A percentile compares a stretch with the other conserved stretches of the same genome.
phyloP scores from a whole-genome alignment of 2,329 filamentous ascomycete species.

The Bimuria novae-zelandiae region DNA sequence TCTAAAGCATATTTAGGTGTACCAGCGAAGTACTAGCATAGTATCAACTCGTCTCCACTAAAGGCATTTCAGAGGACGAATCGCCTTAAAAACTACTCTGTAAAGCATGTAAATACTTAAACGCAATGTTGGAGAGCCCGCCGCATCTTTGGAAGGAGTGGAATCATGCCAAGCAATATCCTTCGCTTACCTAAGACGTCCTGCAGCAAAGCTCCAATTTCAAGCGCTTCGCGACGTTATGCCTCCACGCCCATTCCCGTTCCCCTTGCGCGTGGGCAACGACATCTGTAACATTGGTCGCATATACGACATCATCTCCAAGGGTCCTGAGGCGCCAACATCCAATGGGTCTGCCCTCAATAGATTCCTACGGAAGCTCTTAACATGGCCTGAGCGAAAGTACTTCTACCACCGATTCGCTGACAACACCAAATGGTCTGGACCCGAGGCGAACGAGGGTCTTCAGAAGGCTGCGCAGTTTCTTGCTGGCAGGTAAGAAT shows the following conservation, averaged over 20 bases:
- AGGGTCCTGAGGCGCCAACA: conserved; percentile 9
- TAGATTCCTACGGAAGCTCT: conserved; percentile 28
- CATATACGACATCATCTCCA: conserved; percentile 62
- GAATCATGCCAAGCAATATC: background rate
- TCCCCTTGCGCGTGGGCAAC: conserved; percentile 72
- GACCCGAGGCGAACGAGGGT: conserved; percentile 4
- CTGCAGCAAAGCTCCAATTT: background rate
- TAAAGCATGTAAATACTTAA: no score
- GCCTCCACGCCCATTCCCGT: conserved; percentile 61
- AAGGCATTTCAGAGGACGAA: no score
- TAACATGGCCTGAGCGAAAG: conserved; percentile 38
- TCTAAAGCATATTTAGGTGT: background rate
- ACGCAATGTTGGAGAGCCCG: no score
- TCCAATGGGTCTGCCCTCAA: conserved; percentile 13
- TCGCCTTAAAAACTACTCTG: no score
- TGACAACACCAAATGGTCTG: conserved; percentile 11
- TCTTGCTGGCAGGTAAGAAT: conserved; percentile 47
- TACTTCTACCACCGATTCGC: conserved; percentile 39
- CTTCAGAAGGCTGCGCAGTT: conserved; percentile 27
- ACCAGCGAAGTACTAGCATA: no score
- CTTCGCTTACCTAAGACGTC: background rate
- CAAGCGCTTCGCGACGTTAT: conserved; percentile 30
- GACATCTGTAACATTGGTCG: conserved; percentile 76
- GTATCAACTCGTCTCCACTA: no score
- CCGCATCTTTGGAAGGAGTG: no score